Conservation (phyloP, 371 early-diverging fungal species). For the Saksenaea vasiformis region DNA sequence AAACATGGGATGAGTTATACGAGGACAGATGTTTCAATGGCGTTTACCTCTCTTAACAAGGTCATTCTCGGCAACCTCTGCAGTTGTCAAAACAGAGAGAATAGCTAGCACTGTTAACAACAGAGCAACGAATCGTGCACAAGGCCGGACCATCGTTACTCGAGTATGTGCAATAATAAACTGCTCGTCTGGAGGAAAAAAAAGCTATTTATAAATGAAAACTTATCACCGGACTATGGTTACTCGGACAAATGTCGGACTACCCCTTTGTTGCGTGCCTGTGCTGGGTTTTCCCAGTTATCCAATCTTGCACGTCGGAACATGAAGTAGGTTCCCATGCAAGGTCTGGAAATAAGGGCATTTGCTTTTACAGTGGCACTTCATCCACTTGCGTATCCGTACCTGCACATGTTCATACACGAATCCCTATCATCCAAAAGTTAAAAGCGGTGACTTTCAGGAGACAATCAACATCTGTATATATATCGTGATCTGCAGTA, state of each 20-base stretch:
- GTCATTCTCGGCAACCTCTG: not conserved
- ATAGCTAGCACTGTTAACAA: not conserved
- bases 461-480: too few species aligned
- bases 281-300: not conserved
- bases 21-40: not conserved
- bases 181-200: not conserved
- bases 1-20: not conserved
- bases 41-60: slow-evolving; percentile 11
- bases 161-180: not conserved
- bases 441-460: too few species aligned
- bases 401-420: too few species aligned
- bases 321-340: too few species aligned
- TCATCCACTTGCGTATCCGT: too few species aligned
- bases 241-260: not conserved
- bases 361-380: too few species aligned
- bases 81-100: not conserved
- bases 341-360: too few species aligned
- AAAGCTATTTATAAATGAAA: not conserved
- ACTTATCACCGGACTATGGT: not conserved
- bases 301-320: too few species aligned
- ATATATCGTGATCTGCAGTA: too few species aligned
- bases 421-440: too few species aligned
- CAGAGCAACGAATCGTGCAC: not conserved
- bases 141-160: not conserved
- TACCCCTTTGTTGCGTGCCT: slow-evolving; percentile 1